These are phyloP conservation scores for Bolboschoenoplectus hybrid DNA, from an alignment of 202 grass and related monocot species.

Conservation along the genomic window DNA sequence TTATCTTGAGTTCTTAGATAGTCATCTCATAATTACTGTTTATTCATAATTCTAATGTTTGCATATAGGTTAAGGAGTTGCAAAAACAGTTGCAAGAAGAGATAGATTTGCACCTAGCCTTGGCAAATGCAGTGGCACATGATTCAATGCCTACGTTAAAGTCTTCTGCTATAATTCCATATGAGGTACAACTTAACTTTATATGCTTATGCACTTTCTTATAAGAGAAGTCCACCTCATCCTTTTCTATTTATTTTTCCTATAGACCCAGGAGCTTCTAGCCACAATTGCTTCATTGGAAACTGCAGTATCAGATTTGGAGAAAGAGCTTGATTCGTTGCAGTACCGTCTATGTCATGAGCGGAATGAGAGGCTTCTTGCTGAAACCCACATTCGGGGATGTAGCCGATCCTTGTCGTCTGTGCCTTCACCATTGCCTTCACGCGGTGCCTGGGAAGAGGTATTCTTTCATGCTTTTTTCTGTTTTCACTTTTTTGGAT, in stretches of 20 bases:
- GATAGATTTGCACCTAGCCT: slow-evolving; percentile 66
- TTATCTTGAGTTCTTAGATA: slow-evolving; percentile 2
- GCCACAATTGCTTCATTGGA: slow-evolving; percentile 64
- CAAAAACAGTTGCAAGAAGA: slow-evolving; percentile 85
- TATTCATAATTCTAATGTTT: slow-evolving; percentile 7
- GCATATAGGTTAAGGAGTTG: slow-evolving; percentile 65
- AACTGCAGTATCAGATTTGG: slow-evolving; percentile 66
- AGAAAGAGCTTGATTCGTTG: slow-evolving; percentile 82
- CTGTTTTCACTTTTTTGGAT: slow-evolving; percentile 16
- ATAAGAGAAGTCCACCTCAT: slow-evolving; percentile 36
- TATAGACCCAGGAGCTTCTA: slow-evolving; percentile 72
- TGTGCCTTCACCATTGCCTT: slow-evolving; percentile 61
- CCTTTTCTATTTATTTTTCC: slow-evolving; percentile 9
- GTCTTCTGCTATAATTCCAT: slow-evolving; percentile 73
- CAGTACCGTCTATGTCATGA: slow-evolving; percentile 81
- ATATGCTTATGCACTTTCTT: slow-evolving; percentile 9
- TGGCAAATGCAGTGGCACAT: slow-evolving; percentile 62
- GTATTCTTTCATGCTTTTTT: slow-evolving; percentile 46
- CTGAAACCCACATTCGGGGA: slow-evolving; percentile 61
- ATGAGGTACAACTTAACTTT: slow-evolving; percentile 50
- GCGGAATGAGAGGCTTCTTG: slow-evolving; percentile 78
- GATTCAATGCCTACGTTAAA: slow-evolving; percentile 47
- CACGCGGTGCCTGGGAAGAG: slow-evolving; percentile 79
- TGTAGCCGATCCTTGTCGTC: slow-evolving; percentile 44
- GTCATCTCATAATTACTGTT: background rate